phyloP scores from a whole-genome alignment of 2,329 filamentous ascomycete species.

The Knufia fluminis region DNA sequence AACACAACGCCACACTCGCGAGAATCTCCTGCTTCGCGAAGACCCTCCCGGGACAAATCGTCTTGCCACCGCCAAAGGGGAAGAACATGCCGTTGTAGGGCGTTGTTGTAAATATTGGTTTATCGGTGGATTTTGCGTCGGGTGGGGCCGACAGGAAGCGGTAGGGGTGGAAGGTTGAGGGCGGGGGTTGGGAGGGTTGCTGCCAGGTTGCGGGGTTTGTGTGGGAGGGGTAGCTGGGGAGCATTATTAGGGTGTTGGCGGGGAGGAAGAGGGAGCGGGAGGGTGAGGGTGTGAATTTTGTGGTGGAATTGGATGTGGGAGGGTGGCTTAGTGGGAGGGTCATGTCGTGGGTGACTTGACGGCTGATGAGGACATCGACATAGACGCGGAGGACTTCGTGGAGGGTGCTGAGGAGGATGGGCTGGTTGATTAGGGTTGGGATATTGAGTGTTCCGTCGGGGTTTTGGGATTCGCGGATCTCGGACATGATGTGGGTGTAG shows the following conservation, averaged over 20 bases:
- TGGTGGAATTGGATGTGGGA: constrained; percentile 5
- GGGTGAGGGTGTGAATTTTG: not conserved
- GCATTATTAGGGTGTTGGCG: constrained; percentile 14
- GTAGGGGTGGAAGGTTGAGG: constrained; percentile 17
- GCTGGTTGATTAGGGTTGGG: constrained; percentile 31
- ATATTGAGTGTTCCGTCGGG: constrained; percentile 31
- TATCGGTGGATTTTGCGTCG: constrained; percentile 8
- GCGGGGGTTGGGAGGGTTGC: constrained; percentile 9
- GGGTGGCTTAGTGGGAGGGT: constrained; percentile 12
- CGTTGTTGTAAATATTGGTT: constrained; percentile 12
- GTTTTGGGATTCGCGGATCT: constrained; percentile 31
- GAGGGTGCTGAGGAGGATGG: constrained; percentile 33
- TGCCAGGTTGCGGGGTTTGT: constrained; percentile 18
- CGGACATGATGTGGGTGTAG: constrained; percentile 26
- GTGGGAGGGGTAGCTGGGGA: constrained; percentile 13
- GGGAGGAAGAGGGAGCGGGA: constrained; percentile 1
- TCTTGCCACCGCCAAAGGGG: constrained; percentile 29
- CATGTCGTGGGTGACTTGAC: constrained; percentile 13
- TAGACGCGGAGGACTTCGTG: constrained; percentile 36
- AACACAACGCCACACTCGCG: constrained; percentile 23
- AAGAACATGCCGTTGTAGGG: constrained; percentile 21
- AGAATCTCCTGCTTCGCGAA: constrained; percentile 37
- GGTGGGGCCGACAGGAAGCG: constrained; percentile 15
- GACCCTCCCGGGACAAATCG: constrained; percentile 32
- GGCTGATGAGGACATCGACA: constrained; percentile 24